Evolutionary conservation across 345 rosid genomes (phyloP).

Genomic region (Heritiera littoralis): DNA sequence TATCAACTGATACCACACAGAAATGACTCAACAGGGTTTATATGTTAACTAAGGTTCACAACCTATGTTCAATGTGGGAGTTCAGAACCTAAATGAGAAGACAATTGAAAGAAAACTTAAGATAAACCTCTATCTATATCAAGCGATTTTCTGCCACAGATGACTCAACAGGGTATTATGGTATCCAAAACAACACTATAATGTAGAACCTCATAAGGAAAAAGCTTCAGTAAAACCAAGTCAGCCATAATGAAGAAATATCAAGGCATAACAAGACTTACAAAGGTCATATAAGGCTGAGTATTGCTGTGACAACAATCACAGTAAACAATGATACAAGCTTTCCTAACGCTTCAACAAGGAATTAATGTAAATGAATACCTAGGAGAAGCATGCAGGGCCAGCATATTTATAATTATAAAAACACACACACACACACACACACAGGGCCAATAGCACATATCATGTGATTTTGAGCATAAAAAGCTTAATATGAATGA

Average conservation of each 20-base stretch:
- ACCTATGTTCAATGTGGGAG: not conserved
- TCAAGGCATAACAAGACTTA: not conserved
- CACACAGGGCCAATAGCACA: not conserved
- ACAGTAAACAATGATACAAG: not conserved
- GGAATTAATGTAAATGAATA: not conserved
- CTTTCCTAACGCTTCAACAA: not conserved
- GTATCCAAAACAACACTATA: not conserved
- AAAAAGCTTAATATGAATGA: not conserved
- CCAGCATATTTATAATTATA: not conserved
- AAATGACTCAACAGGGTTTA: not conserved
- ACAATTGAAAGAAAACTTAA: not conserved
- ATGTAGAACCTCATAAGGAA: not conserved
- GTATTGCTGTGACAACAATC: not conserved
- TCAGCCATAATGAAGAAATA: not conserved
- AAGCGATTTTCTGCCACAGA: not conserved
- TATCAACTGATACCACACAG: not conserved
- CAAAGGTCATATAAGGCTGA: not conserved
- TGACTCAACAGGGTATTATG: not conserved
- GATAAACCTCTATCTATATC: not conserved
- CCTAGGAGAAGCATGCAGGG: not conserved
- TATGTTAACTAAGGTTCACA: not conserved
- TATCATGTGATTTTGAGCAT: not conserved
- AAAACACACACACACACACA: not conserved
- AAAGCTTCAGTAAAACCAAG: not conserved
- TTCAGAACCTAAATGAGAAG: not conserved